Evolutionary conservation across 106 monocot species (phyloP).

Genomic region (Acanthochlamys bracteata): DNA sequence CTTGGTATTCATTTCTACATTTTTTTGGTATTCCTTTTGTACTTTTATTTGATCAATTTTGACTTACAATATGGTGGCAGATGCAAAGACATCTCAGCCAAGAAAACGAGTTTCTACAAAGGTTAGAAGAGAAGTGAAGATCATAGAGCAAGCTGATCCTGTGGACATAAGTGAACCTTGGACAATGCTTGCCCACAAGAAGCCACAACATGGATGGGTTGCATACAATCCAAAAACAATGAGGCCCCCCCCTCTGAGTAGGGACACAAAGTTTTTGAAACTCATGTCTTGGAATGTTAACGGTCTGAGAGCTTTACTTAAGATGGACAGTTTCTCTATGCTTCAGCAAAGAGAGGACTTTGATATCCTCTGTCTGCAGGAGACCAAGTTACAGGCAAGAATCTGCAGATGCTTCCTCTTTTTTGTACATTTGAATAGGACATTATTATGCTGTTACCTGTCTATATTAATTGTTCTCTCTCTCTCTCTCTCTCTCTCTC

Average conservation of each 20-base stretch:
- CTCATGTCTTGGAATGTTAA: slow-evolving; percentile 97
- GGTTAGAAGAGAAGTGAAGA: slow-evolving; percentile 1
- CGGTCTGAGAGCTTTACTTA: slow-evolving; percentile 84
- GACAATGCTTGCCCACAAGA: slow-evolving; percentile 84
- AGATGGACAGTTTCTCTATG: slow-evolving; percentile 41
- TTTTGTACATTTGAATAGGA: neutral
- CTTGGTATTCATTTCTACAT: slow-evolving; percentile 20
- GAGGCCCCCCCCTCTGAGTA: slow-evolving; percentile 54
- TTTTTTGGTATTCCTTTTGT: neutral
- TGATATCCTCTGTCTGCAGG: slow-evolving; percentile 91
- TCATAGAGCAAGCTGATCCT: slow-evolving; percentile 7
- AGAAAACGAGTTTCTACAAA: slow-evolving; percentile 9
- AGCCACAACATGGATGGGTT: slow-evolving; percentile 71
- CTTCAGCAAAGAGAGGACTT: slow-evolving; percentile 80
- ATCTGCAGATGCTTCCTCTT: neutral
- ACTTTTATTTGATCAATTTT: neutral
- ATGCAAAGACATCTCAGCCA: slow-evolving; percentile 3
- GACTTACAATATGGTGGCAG: slow-evolving; percentile 11
- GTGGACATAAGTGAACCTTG: slow-evolving; percentile 53
- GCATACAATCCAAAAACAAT: slow-evolving; percentile 77
- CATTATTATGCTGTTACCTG: neutral
- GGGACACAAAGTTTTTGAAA: slow-evolving; percentile 50
- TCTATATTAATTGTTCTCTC: neutral
- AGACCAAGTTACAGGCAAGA: slow-evolving; percentile 89
- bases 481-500: no score